phyloP scores from a whole-genome alignment of 2,329 filamentous ascomycete species.

The Nectriaceae sp. region DNA sequence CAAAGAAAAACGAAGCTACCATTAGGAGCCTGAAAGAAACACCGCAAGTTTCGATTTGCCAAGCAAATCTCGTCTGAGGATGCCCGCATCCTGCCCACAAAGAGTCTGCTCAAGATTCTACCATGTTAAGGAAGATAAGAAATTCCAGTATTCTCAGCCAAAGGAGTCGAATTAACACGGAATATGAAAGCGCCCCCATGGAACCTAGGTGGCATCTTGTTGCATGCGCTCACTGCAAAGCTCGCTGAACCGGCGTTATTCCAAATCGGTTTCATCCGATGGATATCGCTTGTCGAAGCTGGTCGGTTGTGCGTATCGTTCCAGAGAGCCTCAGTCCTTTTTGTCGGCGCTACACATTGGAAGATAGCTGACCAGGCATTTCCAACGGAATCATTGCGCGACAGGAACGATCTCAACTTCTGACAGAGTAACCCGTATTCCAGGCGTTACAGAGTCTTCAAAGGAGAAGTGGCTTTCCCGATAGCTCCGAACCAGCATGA shows the following conservation, averaged over 20 bases:
- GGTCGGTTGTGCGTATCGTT: constrained; percentile 21
- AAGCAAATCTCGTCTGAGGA: too few relatives aligned
- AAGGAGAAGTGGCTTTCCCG: constrained; percentile 35
- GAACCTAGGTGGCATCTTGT: not conserved
- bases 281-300: constrained; percentile 24
- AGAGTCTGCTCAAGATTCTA: constrained; percentile 7
- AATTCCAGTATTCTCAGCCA: not conserved
- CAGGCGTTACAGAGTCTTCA: constrained; percentile 29
- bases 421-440: constrained; percentile 35
- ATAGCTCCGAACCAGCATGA: constrained; percentile 25
- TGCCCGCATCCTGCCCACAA: constrained; percentile 4
- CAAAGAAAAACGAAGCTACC: constrained; percentile 4
- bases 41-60: too few relatives aligned
- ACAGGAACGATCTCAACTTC: constrained; percentile 63
- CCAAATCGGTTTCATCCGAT: constrained; percentile 28
- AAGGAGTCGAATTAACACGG: constrained; percentile 2
- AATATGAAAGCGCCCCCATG: not conserved
- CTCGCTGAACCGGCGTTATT: constrained; percentile 41
- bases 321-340: constrained; percentile 25
- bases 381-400: constrained; percentile 46
- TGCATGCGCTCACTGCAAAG: constrained; percentile 53
- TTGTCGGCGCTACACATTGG: constrained; percentile 27
- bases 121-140: not conserved
- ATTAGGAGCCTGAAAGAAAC: constrained; percentile 10
- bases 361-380: constrained; percentile 56